These are phyloP conservation scores for Aegilops sharonensis DNA, from an alignment of 176 grass and related monocot species.

Conservation along the genomic window DNA sequence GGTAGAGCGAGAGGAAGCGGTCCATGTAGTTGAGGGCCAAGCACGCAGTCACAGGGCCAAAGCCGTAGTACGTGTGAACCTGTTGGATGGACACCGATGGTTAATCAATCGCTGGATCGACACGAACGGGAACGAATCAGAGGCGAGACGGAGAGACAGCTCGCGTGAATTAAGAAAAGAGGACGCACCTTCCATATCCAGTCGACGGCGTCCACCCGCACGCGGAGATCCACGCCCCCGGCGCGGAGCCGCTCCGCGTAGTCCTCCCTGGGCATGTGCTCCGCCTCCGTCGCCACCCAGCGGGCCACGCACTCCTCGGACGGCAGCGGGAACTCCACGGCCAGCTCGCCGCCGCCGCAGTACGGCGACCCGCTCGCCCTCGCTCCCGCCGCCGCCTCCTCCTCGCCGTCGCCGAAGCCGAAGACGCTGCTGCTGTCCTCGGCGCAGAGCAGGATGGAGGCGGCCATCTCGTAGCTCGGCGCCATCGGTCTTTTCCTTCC, in stretches of 20 bases:
- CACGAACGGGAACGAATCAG: too few relatives aligned
- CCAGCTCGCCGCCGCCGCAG: constrained; percentile 27
- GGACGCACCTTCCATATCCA: constrained; percentile 89
- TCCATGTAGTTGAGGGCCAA: constrained; percentile 88
- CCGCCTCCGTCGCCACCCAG: constrained; percentile 56
- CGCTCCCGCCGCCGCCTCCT: neutral
- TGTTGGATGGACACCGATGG: constrained; percentile 32
- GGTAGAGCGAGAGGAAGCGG: constrained; percentile 88
- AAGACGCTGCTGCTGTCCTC: constrained; percentile 77
- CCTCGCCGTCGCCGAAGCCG: too few relatives aligned
- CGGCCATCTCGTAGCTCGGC: constrained; percentile 61
- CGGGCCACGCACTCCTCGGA: constrained; percentile 68
- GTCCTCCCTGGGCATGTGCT: constrained; percentile 69
- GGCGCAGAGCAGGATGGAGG: constrained; percentile 84
- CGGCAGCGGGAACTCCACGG: constrained; percentile 49
- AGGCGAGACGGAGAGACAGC: neutral
- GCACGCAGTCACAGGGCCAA: constrained; percentile 68
- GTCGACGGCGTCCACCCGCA: constrained; percentile 68
- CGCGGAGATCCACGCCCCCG: constrained; percentile 52
- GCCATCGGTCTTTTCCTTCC: constrained; percentile 31
- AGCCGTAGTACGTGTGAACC: constrained; percentile 72
- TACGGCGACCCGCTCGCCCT: neutral
- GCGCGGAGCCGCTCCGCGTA: constrained; percentile 63
- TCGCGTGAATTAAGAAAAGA: neutral
- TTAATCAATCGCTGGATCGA: constrained; percentile 1